Evolutionary conservation across 495 filamentous ascomycete genomes (phyloP), one percentile per base, ranked within the genome.

Genomic region (Trypethelium eluteriae): DNA sequence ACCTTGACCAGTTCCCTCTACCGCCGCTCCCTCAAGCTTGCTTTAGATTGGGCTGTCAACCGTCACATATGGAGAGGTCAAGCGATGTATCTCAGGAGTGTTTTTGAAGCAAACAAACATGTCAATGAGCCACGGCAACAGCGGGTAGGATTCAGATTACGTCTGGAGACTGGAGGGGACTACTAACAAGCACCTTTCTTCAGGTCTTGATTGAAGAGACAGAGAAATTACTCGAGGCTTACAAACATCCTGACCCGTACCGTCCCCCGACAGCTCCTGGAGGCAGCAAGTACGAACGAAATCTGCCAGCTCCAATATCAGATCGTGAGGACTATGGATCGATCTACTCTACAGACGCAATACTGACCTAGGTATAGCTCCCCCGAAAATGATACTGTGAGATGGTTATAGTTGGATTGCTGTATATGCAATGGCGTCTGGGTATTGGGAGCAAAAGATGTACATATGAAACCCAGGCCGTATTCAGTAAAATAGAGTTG

Each of bases 171-270:
- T 7, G 7, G 14, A 44, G 34, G 2, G 2, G 49, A 6, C 34
- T n/a, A 32, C 34, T 63, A 18, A 64, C 32, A 56, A 41, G 49
- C 18, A 49, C 38, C 38, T 5, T 16, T 6, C 12, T 38, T 34
- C 32, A 97, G 93, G 85, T 83, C 35, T 74, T 99, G 62, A 79
- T 98, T 57, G 84, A 87, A 68, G 91, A 96, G 76, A 90, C 95
- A 39, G 94, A 98, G 77, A 86, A 88, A 65, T 73, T 96, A 64
- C 77, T 99, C 68, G 86, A 96, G 71, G 89, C 85, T 71, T 99
- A 92, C 92, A 97, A 97, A 77, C 95, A 99, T 74, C 94, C 94
- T 2, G 94, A 99, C 74, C 92, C 93, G 38, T 98, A 96, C 74
- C 77, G 82, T 65, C 84, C 86, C 62, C 94, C 94, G 7, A 93